Conservation (phyloP, 1,139 yeast species). For the Diutina ranongensis region DNA sequence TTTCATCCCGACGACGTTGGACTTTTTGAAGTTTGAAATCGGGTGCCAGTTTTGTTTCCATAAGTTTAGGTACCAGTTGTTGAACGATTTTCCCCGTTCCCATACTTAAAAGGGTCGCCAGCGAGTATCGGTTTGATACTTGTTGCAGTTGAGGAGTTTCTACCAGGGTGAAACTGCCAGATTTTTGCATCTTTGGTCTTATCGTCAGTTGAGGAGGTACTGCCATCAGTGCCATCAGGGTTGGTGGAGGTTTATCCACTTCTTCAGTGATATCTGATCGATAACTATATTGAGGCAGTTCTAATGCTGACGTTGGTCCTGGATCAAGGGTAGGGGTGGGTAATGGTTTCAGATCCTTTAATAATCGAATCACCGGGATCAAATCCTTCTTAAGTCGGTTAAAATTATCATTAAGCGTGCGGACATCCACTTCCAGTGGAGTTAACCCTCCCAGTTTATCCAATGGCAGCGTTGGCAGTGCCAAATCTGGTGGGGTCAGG, state of each 20-base stretch:
- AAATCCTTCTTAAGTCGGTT: conserved; percentile 39
- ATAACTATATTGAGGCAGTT: neutral
- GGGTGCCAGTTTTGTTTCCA: conserved; percentile 4
- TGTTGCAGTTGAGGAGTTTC: neutral
- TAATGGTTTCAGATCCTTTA: conserved; percentile 44
- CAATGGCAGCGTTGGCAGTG: neutral
- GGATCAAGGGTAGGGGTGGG: conserved; percentile 41
- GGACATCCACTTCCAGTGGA: conserved; percentile 17
- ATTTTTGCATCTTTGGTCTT: neutral
- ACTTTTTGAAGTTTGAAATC: conserved; percentile 5
- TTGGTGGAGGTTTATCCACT: neutral
- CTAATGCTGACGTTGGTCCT: conserved; percentile 6
- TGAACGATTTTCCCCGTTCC: conserved; percentile 5
- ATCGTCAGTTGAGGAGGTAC: neutral
- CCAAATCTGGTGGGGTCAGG: neutral
- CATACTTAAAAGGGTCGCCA: conserved; percentile 1
- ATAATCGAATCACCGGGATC: conserved; percentile 37
- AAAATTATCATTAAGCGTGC: conserved; percentile 36
- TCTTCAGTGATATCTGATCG: neutral
- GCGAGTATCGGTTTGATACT: neutral
- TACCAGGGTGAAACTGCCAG: conserved; percentile 3
- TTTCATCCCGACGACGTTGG: neutral
- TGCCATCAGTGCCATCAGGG: conserved; percentile 4
- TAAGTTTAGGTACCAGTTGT: conserved; percentile 5
- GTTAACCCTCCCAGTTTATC: conserved; percentile 7